These are phyloP conservation scores for Quercus engelmannii DNA, from an alignment of 306 rosid species.

Conservation along the genomic window DNA sequence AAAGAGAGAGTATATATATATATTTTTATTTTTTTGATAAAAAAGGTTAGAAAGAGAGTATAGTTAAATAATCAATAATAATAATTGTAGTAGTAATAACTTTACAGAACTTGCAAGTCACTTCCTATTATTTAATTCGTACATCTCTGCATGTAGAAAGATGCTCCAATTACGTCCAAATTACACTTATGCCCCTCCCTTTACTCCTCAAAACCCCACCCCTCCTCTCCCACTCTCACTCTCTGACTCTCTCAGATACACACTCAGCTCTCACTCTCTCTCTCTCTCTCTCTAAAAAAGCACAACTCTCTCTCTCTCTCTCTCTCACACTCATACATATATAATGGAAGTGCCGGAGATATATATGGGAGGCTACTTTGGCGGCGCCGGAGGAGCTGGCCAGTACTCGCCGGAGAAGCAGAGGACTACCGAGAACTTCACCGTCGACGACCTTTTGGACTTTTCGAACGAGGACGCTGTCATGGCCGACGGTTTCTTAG, in stretches of 20 bases:
- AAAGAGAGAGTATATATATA: neutral
- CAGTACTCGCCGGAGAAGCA: conserved; percentile 49
- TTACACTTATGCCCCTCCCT: conserved; percentile 45
- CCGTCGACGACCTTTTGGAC: conserved; percentile 81
- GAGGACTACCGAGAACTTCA: conserved; percentile 58
- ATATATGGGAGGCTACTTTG: conserved; percentile 58
- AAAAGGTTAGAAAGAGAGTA: conserved; percentile 9
- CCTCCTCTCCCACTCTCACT: conserved; percentile 30
- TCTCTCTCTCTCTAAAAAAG: neutral
- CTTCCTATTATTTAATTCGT: conserved; percentile 46
- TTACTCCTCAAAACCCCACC: conserved; percentile 83
- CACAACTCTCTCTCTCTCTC: neutral
- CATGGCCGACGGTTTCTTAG: conserved; percentile 60
- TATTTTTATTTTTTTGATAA: too few species aligned
- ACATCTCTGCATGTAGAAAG: conserved; percentile 47
- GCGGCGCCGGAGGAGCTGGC: conserved; percentile 39
- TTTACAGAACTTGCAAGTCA: conserved; percentile 81
- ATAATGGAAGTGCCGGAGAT: conserved; percentile 65
- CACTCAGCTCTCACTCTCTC: conserved; percentile 7
- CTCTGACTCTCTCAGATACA: neutral
- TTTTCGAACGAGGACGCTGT: conserved; percentile 78
- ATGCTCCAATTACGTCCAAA: conserved; percentile 27
- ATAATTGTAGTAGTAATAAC: neutral
- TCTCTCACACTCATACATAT: neutral
- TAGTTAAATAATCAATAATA: neutral